A percentile compares a stretch with the other conserved stretches of the same genome.
These are phyloP conservation scores for Pyricularia pennisetigena DNA, from an alignment of 2,329 filamentous ascomycete species.

Conservation along the genomic window DNA sequence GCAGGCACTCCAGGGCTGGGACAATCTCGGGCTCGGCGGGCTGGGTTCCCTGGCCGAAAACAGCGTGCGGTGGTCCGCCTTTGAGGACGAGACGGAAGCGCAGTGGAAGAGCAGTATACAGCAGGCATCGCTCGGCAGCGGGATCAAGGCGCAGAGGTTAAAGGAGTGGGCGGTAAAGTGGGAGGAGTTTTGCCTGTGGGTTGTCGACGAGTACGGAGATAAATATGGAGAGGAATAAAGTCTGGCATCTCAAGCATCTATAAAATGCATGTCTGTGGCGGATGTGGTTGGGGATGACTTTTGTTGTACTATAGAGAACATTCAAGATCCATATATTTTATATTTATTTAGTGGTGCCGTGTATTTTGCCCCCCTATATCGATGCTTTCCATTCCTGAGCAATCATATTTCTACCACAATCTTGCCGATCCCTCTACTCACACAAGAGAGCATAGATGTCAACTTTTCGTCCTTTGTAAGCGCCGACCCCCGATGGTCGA, in stretches of 20 bases:
- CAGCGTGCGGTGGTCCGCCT: conserved; percentile 80
- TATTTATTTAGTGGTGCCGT: no score
- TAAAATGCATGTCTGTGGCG: not conserved
- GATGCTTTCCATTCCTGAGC: not conserved
- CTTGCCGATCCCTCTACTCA: conserved; percentile 39
- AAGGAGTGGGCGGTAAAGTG: conserved; percentile 73
- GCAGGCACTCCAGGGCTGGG: conserved; percentile 85
- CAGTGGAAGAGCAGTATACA: conserved; percentile 67
- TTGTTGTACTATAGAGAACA: not conserved
- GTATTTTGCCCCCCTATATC: not conserved
- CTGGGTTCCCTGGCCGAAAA: conserved; percentile 85
- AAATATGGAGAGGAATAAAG: conserved; percentile 42
- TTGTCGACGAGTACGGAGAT: conserved; percentile 65
- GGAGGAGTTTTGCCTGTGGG: conserved; percentile 86
- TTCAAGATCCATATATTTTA: no score
- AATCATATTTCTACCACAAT: conserved; percentile 36
- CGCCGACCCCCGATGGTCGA: conserved; percentile 40
- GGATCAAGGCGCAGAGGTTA: conserved; percentile 61
- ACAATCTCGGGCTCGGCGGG: conserved; percentile 81
- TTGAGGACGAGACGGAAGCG: conserved; percentile 64
- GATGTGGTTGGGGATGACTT: not conserved
- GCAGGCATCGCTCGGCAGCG: conserved; percentile 61
- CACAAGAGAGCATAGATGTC: conserved; percentile 37
- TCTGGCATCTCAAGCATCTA: not conserved
- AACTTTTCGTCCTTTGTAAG: conserved; percentile 33